A percentile compares a stretch with the other conserved stretches of the same genome.
These are phyloP conservation scores for Blastobotrys malaysiensis DNA, from an alignment of 1,139 yeast genomes.

Conservation along the genomic window DNA sequence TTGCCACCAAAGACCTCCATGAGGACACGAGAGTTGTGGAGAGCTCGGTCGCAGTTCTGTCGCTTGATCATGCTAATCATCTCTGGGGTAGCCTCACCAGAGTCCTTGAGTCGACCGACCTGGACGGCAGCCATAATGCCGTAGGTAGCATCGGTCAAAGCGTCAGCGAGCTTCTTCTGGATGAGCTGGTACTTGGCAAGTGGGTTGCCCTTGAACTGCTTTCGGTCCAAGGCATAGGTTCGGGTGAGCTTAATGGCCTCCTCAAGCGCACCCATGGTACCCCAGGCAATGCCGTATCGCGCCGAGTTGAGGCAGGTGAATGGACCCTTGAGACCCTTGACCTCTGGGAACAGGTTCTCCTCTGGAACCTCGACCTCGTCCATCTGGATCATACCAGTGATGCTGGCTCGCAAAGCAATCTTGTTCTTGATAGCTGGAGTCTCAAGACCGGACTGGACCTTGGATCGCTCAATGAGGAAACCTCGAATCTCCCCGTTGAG, in stretches of 20 bases:
- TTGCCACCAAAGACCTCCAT: slow-evolving; percentile 45
- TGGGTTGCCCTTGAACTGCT: slow-evolving; percentile 38
- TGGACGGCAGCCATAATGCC: slow-evolving; percentile 40
- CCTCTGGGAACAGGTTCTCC: slow-evolving; percentile 38
- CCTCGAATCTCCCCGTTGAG: slow-evolving; percentile 42
- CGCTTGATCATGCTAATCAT: slow-evolving; percentile 42
- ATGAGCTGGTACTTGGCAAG: slow-evolving; percentile 39
- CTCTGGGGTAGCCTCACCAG: slow-evolving; percentile 37
- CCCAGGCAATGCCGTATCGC: slow-evolving; percentile 43
- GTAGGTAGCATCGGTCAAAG: slow-evolving; percentile 38
- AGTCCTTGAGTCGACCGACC: slow-evolving; percentile 41
- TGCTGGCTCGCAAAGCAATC: slow-evolving; percentile 39
- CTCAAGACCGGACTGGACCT: slow-evolving; percentile 32
- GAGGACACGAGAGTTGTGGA: slow-evolving; percentile 34
- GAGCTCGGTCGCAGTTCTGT: slow-evolving; percentile 41
- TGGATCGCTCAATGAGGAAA: slow-evolving; percentile 37
- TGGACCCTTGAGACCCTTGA: slow-evolving; percentile 42
- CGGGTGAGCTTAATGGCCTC: slow-evolving; percentile 38
- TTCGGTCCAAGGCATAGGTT: slow-evolving; percentile 37
- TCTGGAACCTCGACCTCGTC: slow-evolving; percentile 42
- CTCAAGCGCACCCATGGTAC: slow-evolving; percentile 42
- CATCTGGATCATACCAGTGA: slow-evolving; percentile 42
- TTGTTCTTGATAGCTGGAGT: slow-evolving; percentile 41
- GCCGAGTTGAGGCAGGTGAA: slow-evolving; percentile 43
- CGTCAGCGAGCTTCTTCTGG: slow-evolving; percentile 42